Conservation (phyloP, 768 basidiomycete genomes). For the Serendipita sp. region DNA sequence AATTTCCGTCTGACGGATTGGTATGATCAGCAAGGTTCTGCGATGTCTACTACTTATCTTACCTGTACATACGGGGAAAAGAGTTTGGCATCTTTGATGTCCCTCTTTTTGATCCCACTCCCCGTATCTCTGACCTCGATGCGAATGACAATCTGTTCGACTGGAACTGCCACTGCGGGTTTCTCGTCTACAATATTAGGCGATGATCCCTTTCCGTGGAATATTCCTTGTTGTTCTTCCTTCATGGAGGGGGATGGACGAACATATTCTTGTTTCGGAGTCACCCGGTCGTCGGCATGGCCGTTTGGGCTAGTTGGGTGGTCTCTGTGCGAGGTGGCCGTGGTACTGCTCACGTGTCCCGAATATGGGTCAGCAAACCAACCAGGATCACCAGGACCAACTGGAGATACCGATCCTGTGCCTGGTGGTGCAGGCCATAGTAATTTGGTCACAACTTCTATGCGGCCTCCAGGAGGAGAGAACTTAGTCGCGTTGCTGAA, state of each 20-base stretch:
- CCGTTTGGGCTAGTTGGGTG: conserved; percentile 11
- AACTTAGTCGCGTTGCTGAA: conserved; percentile 66
- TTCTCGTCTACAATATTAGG: not conserved
- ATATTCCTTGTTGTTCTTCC: not conserved
- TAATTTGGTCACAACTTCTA: conserved; percentile 48
- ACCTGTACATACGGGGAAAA: conserved; percentile 23
- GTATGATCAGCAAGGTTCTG: conserved; percentile 37
- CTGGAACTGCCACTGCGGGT: conserved; percentile 16
- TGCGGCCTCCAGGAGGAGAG: conserved; percentile 50
- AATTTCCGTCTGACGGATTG: conserved; percentile 21
- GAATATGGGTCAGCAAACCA: not conserved
- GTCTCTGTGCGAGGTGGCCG: not conserved
- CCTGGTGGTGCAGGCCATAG: conserved; percentile 16
- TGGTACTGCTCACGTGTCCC: not conserved
- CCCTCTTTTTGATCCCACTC: conserved; percentile 43
- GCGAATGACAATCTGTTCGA: conserved; percentile 59
- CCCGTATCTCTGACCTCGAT: conserved; percentile 69
- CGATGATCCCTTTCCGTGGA: too few species aligned
- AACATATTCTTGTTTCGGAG: not conserved
- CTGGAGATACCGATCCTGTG: conserved; percentile 13
- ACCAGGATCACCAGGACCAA: conserved; percentile 14
- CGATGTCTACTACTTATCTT: not conserved
- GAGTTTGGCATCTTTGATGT: conserved; percentile 54
- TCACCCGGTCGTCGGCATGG: conserved; percentile 8
- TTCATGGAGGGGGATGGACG: not conserved